A percentile compares a stretch with the other conserved stretches of the same genome.
These are phyloP conservation scores for Neurospora sp. DNA, from an alignment of 495 filamentous ascomycete genomes.

Conservation along the genomic window DNA sequence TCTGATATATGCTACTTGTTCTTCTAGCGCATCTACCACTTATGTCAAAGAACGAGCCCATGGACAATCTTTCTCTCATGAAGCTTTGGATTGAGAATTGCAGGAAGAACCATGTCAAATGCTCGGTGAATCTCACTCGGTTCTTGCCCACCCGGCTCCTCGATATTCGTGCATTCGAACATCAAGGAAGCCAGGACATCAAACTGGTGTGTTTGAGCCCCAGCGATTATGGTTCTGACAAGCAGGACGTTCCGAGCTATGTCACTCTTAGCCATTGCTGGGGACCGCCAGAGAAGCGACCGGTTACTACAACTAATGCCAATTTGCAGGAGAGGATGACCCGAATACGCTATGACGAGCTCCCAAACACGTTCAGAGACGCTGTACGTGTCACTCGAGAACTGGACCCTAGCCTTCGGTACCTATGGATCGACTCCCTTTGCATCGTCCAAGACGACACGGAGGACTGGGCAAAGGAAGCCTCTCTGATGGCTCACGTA, in stretches of 20 bases:
- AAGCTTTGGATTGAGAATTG: not conserved
- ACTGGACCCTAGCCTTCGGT: not conserved
- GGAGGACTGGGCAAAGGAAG: not conserved
- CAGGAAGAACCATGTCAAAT: not conserved
- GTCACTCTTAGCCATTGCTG: not conserved
- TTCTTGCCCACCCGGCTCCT: not conserved
- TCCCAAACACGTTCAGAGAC: not conserved
- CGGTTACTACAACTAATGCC: not conserved
- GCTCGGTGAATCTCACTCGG: not conserved
- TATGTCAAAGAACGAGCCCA: not conserved
- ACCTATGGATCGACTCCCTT: slow-evolving; percentile 15
- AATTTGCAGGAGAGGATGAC: not conserved
- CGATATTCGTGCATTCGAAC: not conserved
- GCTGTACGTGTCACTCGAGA: not conserved
- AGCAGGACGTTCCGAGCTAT: not conserved
- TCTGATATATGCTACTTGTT: not conserved
- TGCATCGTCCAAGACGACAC: slow-evolving; percentile 23
- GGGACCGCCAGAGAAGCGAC: not conserved
- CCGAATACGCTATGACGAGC: not conserved
- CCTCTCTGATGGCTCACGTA: not conserved
- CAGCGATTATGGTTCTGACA: not conserved
- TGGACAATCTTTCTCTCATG: not conserved
- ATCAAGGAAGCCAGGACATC: not conserved
- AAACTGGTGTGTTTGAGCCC: not conserved
- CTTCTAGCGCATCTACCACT: not conserved